phyloP scores from a whole-genome alignment of 179 eudicot genomes.

The Drosera spatulata region DNA sequence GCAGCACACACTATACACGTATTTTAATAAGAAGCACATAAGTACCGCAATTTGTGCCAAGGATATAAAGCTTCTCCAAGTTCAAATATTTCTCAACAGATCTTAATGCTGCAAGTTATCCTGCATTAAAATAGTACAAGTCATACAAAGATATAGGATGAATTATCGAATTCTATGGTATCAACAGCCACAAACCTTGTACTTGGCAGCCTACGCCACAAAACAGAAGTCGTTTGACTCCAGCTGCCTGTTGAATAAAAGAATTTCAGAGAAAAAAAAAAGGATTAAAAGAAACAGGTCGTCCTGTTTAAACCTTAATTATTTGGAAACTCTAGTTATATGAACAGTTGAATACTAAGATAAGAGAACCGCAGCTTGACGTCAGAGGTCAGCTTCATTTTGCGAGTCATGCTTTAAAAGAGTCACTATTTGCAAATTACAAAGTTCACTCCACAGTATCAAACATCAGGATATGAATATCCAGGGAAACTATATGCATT shows the following conservation, averaged over 20 bases:
- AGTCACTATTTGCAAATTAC: no score
- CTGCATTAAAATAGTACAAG: conserved; percentile 68
- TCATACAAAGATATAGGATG: conserved; percentile 29
- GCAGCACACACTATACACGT: background rate
- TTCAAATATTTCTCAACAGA: conserved; percentile 89
- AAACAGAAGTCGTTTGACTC: conserved; percentile 90
- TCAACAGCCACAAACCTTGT: conserved; percentile 49
- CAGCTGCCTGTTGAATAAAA: conserved; percentile 64
- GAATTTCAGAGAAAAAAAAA: background rate
- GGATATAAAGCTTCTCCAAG: conserved; percentile 85
- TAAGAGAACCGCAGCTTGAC: no score
- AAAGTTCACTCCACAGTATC: no score
- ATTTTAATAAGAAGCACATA: background rate
- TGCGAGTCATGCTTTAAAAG: no score
- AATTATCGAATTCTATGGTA: conserved; percentile 5
- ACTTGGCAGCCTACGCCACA: conserved; percentile 99
- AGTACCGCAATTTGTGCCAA: conserved; percentile 94
- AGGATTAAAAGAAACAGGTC: no score
- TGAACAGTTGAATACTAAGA: no score
- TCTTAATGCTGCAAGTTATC: conserved; percentile 83
- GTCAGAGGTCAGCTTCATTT: no score
- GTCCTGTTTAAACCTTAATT: no score
- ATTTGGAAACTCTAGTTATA: no score
- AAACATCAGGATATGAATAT: no score
- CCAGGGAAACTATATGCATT: no score